These are phyloP conservation scores for Metschnikowia baotianmanensis DNA, from an alignment of 805 yeast species.

Conservation along the genomic window DNA sequence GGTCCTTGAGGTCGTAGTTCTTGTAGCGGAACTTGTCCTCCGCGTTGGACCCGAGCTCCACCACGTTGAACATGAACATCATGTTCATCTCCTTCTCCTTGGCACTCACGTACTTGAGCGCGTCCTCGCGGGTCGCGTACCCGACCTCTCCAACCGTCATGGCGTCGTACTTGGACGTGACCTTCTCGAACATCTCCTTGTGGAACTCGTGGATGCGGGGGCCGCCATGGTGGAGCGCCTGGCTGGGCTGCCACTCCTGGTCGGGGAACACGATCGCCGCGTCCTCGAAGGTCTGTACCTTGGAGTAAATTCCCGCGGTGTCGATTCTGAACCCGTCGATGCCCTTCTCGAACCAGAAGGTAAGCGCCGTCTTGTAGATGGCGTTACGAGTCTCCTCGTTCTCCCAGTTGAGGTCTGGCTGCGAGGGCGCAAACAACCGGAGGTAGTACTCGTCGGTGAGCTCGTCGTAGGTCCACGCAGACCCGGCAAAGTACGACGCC, in stretches of 20 bases:
- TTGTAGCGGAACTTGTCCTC: conserved; percentile 34
- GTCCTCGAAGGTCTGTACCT: conserved; percentile 44
- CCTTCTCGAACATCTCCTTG: conserved; percentile 44
- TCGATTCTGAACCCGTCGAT: conserved; percentile 61
- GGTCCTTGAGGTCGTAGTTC: conserved; percentile 35
- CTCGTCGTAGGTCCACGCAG: conserved; percentile 59
- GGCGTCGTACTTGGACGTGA: conserved; percentile 45
- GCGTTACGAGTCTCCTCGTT: conserved; percentile 38
- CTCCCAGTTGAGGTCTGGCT: conserved; percentile 66
- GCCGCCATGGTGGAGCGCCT: conserved; percentile 38
- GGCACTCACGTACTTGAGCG: conserved; percentile 43
- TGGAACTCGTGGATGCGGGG: conserved; percentile 60
- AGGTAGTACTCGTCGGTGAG: conserved; percentile 53
- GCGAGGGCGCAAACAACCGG: conserved; percentile 50
- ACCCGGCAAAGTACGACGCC: conserved; percentile 50
- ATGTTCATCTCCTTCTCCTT: conserved; percentile 39
- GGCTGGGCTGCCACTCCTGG: conserved; percentile 39
- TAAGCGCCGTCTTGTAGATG: conserved; percentile 47
- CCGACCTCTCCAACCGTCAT: conserved; percentile 62
- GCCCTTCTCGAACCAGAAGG: conserved; percentile 55
- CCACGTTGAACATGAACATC: conserved; percentile 37
- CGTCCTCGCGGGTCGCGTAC: conserved; percentile 38
- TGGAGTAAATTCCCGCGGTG: conserved; percentile 52
- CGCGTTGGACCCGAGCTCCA: conserved; percentile 37
- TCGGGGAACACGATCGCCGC: conserved; percentile 47